Base-by-base conservation (phyloP, 306 rosid genomes). In the Senna tora region DNA sequence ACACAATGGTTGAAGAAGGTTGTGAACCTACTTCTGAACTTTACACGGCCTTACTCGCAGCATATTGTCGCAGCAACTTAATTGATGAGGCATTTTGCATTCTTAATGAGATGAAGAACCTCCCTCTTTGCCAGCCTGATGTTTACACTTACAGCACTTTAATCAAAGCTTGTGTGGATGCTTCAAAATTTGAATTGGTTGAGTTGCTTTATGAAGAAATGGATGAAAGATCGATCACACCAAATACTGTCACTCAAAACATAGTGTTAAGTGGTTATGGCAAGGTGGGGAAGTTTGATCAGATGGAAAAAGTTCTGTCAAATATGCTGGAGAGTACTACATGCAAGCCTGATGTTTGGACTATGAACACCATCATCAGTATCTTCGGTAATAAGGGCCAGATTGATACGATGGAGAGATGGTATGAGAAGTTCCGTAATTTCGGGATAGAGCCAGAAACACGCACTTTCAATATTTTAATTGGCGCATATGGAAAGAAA, bases 301-400 rank as follows among this genome's bases (percentile, higher is more conserved):
- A 81, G 81, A 91, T 95, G 99, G 99, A 95, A 77, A 84, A 85
- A 71, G 92, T 91, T 73, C 71, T 95, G 60, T 82, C 89, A 0
- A 87, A 91, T 57, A 95, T 95, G 97, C 88, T 95, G 78, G 87
- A 86, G 80, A 90, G 97, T 69, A 57, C 83, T 55, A 64, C 62
- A 21, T 88, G 97, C 86, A 89, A 80, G 80, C 99, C 96, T 12
- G 99, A 95, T 81, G 97, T 89, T 3, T 91, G 96, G 99, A 95
- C 99, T 10, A 91, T 95, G 99, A 95, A 95, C 81, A 90, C 86
- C 6, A 80, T 95, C 83, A 88, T 95, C 38, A 74, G 96, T 61
- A 89, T 95, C 67, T 95, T 95, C 81, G 99, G 96, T 43, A 91
- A 95, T 67, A 81, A 82, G 67, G 96, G 96, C 57, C 92, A 91